Conservation (phyloP, 768 basidiomycete genomes). For the Agaricus subrufescens region DNA sequence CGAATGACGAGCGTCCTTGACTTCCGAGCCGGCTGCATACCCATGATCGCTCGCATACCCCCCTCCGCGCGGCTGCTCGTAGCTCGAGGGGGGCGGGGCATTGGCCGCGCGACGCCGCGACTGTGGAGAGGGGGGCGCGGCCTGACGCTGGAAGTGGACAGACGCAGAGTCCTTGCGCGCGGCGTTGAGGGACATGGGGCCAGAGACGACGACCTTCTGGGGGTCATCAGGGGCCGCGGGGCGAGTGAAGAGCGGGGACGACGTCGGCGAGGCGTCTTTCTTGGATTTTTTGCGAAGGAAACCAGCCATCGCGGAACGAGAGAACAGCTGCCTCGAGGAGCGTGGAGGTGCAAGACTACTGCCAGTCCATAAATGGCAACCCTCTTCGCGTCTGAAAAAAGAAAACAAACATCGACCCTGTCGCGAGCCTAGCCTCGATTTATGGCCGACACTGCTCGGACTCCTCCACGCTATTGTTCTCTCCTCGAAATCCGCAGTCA, state of each 20-base stretch:
- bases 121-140: not conserved
- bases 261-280: constrained; percentile 16
- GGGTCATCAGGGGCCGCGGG: constrained; percentile 28
- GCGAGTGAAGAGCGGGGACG: constrained; percentile 37
- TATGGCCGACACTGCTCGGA: too few relatives aligned
- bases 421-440: too few relatives aligned
- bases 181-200: constrained; percentile 30
- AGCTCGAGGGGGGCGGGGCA: not conserved
- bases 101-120: not conserved
- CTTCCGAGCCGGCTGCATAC: not conserved
- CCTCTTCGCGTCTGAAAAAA: not conserved
- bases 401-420: not conserved
- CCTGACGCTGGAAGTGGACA: not conserved
- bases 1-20: not conserved
- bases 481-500: too few relatives aligned
- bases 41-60: not conserved
- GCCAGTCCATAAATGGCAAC: constrained; percentile 1
- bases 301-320: constrained; percentile 38
- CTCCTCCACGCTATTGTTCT: too few relatives aligned
- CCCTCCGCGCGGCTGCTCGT: not conserved
- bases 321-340: constrained; percentile 3
- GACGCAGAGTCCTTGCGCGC: constrained; percentile 19
- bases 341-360: not conserved
- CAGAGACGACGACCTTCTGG: constrained; percentile 26
- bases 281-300: constrained; percentile 52